phyloP scores from a whole-genome alignment of 2,329 filamentous ascomycete genomes.

The Penicillium crustosum region DNA sequence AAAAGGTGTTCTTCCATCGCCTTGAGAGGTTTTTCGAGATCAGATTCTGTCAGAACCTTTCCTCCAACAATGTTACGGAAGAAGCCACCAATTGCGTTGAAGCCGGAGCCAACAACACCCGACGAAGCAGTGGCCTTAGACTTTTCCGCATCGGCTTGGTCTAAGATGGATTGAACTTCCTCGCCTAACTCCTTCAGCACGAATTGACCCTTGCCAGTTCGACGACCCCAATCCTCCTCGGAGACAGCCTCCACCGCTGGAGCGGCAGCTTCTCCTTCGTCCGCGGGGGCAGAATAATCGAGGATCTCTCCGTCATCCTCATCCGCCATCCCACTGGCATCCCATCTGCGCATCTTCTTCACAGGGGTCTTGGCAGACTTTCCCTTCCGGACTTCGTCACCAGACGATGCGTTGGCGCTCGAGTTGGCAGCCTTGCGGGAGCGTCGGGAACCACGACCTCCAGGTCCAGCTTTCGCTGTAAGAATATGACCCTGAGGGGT shows the following conservation, averaged over 20 bases:
- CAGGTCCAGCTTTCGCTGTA: conserved; percentile 71
- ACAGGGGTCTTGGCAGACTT: conserved; percentile 49
- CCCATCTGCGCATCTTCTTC: conserved; percentile 92
- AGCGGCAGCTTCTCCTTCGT: conserved; percentile 55
- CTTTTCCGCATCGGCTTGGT: conserved; percentile 70
- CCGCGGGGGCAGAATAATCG: conserved; percentile 77
- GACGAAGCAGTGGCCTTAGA: conserved; percentile 49
- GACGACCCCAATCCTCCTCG: conserved; percentile 78
- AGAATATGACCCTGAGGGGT: conserved; percentile 72
- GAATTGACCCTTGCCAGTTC: conserved; percentile 85
- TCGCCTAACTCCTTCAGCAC: conserved; percentile 90
- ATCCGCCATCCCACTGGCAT: conserved; percentile 80
- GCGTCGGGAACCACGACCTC: conserved; percentile 74
- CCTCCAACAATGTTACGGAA: conserved; percentile 95
- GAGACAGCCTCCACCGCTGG: conserved; percentile 72
- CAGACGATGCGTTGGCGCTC: conserved; percentile 63
- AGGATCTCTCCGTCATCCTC: conserved; percentile 78
- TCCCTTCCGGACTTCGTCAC: conserved; percentile 73
- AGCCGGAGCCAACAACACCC: conserved; percentile 73
- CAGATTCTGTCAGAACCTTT: conserved; percentile 83
- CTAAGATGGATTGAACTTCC: conserved; percentile 86
- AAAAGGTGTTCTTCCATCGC: conserved; percentile 94
- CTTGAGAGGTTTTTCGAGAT: conserved; percentile 88
- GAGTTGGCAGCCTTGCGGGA: conserved; percentile 67
- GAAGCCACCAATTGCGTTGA: conserved; percentile 80